A percentile compares a stretch with the other conserved stretches of the same genome.
These are phyloP conservation scores for Pinus tabuliformis DNA, from an alignment of 75 land plant genomes.

Conservation along the genomic window DNA sequence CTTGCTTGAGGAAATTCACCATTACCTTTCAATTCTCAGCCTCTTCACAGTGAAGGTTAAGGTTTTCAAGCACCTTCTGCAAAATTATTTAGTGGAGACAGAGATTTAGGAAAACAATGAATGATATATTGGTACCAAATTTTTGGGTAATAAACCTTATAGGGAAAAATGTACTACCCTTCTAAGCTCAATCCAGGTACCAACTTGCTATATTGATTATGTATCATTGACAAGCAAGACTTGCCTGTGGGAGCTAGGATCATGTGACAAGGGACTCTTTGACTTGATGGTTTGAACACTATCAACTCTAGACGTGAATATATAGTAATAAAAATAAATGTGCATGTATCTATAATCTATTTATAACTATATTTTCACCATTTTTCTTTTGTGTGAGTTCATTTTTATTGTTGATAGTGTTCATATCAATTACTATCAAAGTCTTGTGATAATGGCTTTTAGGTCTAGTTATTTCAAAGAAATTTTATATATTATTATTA, in stretches of 20 bases:
- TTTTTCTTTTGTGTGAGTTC: too few relatives aligned
- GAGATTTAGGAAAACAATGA: background rate
- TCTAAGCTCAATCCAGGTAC: background rate
- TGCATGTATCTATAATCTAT: too few relatives aligned
- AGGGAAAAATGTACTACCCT: background rate
- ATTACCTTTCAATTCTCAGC: conserved; percentile 58
- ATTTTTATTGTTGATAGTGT: too few relatives aligned
- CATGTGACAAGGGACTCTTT: background rate
- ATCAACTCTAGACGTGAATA: too few relatives aligned
- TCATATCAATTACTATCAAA: too few relatives aligned
- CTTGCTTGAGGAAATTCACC: conserved; percentile 41
- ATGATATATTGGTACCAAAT: background rate
- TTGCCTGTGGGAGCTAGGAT: conserved; percentile 3
- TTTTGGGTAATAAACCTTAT: background rate
- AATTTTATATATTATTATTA: too few relatives aligned
- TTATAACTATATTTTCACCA: too few relatives aligned
- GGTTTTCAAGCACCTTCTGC: conserved; percentile 39
- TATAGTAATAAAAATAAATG: too few relatives aligned
- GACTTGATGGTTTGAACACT: background rate
- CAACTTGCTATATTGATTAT: conserved; percentile 30
- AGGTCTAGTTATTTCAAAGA: too few relatives aligned
- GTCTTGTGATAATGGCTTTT: too few relatives aligned
- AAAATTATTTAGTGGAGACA: conserved; percentile 36
- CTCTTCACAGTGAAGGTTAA: conserved; percentile 51
- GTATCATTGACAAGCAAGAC: conserved; percentile 49